Conservation (phyloP, 352 stramenopile genomes). For the Phytophthora rubi region DNA sequence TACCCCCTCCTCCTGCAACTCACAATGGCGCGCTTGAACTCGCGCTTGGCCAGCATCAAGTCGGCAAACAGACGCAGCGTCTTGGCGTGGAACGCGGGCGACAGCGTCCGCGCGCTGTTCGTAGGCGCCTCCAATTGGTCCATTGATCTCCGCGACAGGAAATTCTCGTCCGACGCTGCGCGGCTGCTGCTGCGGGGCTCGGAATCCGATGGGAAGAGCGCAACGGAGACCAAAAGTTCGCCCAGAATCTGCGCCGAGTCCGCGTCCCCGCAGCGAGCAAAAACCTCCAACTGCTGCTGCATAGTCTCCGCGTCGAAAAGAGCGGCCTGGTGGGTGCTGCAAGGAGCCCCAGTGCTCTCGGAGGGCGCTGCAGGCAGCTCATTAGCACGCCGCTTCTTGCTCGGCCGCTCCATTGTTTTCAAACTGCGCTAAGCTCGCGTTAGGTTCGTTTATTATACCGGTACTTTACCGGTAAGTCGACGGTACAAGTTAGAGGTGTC, state of each 20-base stretch:
- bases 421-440: constrained; percentile 29
- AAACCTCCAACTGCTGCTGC: constrained; percentile 66
- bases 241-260: constrained; percentile 73
- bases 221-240: constrained; percentile 62
- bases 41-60: constrained; percentile 65
- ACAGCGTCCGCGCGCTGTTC: constrained; percentile 8
- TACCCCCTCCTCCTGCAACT: constrained; percentile 6
- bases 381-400: constrained; percentile 44
- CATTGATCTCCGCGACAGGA: constrained; percentile 15
- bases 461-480: neutral
- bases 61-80: constrained; percentile 70
- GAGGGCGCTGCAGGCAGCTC: constrained; percentile 11
- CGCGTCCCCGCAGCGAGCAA: constrained; percentile 52
- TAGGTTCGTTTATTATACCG: constrained; percentile 13
- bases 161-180: constrained; percentile 11
- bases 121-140: constrained; percentile 1
- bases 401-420: constrained; percentile 26
- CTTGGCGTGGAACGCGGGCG: constrained; percentile 61
- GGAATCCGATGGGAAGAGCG: constrained; percentile 35
- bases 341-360: constrained; percentile 8
- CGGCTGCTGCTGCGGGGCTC: constrained; percentile 4
- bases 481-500: neutral
- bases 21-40: constrained; percentile 81
- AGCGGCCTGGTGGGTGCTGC: neutral
- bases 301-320: constrained; percentile 53